phyloP scores from a whole-genome alignment of 106 monocot species.

The Dendrobium nobile region DNA sequence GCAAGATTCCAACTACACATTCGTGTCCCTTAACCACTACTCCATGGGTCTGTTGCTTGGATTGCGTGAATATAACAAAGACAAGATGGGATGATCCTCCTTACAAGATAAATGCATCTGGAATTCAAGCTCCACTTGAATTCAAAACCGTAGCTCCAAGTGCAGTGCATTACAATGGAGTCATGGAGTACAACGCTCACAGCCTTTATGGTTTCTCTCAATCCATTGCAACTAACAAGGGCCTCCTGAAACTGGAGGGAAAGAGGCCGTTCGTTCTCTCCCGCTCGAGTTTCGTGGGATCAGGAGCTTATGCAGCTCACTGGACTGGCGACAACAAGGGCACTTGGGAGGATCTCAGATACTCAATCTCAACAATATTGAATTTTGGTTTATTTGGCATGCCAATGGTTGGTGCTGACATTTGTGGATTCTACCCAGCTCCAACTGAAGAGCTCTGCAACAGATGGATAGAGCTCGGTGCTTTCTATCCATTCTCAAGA shows the following conservation, averaged over 20 bases:
- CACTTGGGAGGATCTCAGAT: constrained; percentile 78
- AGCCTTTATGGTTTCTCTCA: constrained; percentile 88
- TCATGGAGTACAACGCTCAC: constrained; percentile 91
- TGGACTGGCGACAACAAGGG: constrained; percentile 99
- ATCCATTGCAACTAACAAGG: constrained; percentile 72
- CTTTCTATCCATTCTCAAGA: constrained; percentile 96
- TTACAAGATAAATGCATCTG: constrained; percentile 92
- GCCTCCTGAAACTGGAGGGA: constrained; percentile 41
- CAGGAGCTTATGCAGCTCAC: constrained; percentile 76
- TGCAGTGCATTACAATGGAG: constrained; percentile 62
- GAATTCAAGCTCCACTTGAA: constrained; percentile 43
- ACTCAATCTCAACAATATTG: constrained; percentile 84
- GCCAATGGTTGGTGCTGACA: constrained; percentile 97
- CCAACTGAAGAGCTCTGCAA: constrained; percentile 92
- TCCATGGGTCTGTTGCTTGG: constrained; percentile 87
- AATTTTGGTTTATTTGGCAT: constrained; percentile 95
- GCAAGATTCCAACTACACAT: constrained; percentile 51
- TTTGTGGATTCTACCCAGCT: constrained; percentile 84
- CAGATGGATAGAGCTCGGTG: constrained; percentile 93
- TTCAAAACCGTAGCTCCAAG: constrained; percentile 90
- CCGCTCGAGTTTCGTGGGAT: constrained; percentile 78
- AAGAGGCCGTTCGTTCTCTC: constrained; percentile 88
- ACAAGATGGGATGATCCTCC: constrained; percentile 90
- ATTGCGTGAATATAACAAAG: constrained; percentile 82
- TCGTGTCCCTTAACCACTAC: constrained; percentile 42